Evolutionary conservation across 2,329 filamentous ascomycete species (phyloP).

Genomic region (Leptographium lundbergii): DNA sequence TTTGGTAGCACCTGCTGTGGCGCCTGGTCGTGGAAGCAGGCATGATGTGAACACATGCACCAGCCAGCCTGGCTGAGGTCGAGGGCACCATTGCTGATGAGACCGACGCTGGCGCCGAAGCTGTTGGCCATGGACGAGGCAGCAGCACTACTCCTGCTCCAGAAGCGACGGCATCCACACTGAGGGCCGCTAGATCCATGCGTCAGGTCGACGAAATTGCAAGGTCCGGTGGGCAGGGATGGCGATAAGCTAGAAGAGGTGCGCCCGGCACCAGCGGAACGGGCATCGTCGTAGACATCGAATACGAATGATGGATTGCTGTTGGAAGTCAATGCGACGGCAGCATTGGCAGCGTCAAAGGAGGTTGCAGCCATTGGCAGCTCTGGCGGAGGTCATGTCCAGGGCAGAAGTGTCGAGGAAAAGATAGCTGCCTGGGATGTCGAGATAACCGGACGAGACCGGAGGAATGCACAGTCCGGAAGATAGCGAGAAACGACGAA

Average conservation of each 20-base stretch:
- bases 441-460: background rate
- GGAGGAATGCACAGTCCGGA: background rate
- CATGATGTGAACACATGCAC: conserved; percentile 53
- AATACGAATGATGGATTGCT: conserved; percentile 31
- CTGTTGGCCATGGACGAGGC: background rate
- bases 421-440: background rate
- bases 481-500: background rate
- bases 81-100: conserved; percentile 15
- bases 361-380: conserved; percentile 40
- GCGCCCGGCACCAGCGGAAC: background rate
- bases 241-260: conserved; percentile 8
- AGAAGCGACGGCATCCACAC: conserved; percentile 50
- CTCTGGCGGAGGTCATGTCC: conserved; percentile 13
- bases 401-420: background rate
- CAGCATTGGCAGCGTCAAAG: conserved; percentile 30
- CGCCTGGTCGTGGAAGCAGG: conserved; percentile 41
- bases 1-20: conserved; percentile 14
- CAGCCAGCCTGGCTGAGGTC: conserved; percentile 26
- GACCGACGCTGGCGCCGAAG: conserved; percentile 18
- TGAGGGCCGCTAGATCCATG: conserved; percentile 37
- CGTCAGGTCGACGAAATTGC: conserved; percentile 44
- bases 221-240: conserved; percentile 37
- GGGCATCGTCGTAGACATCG: conserved; percentile 40
- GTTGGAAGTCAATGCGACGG: conserved; percentile 9
- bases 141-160: conserved; percentile 28